phyloP scores from a whole-genome alignment of 1,139 yeast genomes.

The Candida buenavistaensis region DNA sequence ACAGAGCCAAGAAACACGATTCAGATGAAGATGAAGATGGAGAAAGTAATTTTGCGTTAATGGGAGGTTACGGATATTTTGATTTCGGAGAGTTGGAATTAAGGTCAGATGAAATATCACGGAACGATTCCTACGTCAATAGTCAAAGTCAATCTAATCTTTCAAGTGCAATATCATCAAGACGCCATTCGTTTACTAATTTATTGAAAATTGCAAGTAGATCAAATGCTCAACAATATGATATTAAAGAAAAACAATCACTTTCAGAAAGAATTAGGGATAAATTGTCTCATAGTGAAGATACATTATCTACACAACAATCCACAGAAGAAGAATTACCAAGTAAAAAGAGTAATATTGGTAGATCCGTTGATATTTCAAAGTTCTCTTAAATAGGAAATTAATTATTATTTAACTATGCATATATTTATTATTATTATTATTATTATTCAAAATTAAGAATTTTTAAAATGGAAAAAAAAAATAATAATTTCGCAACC shows the following conservation, averaged over 20 bases:
- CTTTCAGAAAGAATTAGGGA: conserved; percentile 41
- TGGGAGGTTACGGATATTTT: conserved; percentile 77
- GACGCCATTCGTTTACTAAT: conserved; percentile 34
- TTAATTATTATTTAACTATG: background rate
- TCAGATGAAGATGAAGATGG: conserved; percentile 10
- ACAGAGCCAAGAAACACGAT: background rate
- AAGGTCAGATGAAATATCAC: conserved; percentile 30
- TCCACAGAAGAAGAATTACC: conserved; percentile 4
- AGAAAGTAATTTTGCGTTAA: conserved; percentile 32
- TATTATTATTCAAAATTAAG: no score
- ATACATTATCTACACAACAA: conserved; percentile 9
- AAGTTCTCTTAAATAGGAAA: conserved; percentile 3
- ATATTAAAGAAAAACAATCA: conserved; percentile 29
- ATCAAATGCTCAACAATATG: conserved; percentile 13
- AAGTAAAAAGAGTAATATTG: conserved; percentile 18
- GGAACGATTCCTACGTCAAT: conserved; percentile 30
- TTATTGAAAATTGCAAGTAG: conserved; percentile 18
- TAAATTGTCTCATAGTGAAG: conserved; percentile 26
- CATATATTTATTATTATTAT: background rate
- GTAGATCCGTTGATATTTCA: conserved; percentile 23
- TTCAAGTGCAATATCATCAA: conserved; percentile 23
- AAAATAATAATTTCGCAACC: no score
- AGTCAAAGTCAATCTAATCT: conserved; percentile 25
- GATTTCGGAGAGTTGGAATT: conserved; percentile 60
- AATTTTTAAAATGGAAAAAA: no score